Percentiles rank a stretch among this genome's conserved stretches.
These are phyloP conservation scores for Petrea volubilis DNA, from an alignment of 257 asterid species.

Conservation along the genomic window DNA sequence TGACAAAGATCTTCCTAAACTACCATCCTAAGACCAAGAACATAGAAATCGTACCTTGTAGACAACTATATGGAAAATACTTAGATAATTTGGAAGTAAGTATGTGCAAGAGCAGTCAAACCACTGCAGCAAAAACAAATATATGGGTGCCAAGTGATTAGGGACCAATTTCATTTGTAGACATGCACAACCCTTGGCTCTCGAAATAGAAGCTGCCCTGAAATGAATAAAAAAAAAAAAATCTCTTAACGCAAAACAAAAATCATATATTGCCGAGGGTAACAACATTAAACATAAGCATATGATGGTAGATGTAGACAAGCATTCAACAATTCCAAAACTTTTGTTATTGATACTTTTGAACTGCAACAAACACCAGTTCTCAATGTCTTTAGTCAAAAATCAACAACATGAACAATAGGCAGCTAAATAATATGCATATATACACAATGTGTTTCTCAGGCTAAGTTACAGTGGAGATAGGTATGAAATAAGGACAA, in stretches of 20 bases:
- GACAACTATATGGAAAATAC: slow-evolving; percentile 48
- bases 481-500: neutral
- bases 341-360: neutral
- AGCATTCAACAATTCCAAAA: neutral
- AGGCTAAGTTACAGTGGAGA: neutral
- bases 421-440: neutral
- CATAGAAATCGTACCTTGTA: slow-evolving; percentile 42
- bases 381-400: neutral
- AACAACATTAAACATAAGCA: neutral
- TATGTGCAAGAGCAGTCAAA: slow-evolving; percentile 54
- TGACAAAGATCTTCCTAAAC: neutral
- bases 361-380: neutral
- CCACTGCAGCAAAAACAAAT: slow-evolving; percentile 56
- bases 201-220: slow-evolving; percentile 65
- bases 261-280: neutral
- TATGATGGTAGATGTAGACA: neutral
- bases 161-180: slow-evolving; percentile 57
- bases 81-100: slow-evolving; percentile 47
- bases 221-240: slow-evolving; percentile 1
- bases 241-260: neutral
- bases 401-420: neutral
- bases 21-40: neutral
- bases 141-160: slow-evolving; percentile 51
- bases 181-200: slow-evolving; percentile 46
- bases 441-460: neutral